Base-by-base conservation (phyloP, 1,284 basidiomycete genomes). In the Gymnopus androsaceus region DNA sequence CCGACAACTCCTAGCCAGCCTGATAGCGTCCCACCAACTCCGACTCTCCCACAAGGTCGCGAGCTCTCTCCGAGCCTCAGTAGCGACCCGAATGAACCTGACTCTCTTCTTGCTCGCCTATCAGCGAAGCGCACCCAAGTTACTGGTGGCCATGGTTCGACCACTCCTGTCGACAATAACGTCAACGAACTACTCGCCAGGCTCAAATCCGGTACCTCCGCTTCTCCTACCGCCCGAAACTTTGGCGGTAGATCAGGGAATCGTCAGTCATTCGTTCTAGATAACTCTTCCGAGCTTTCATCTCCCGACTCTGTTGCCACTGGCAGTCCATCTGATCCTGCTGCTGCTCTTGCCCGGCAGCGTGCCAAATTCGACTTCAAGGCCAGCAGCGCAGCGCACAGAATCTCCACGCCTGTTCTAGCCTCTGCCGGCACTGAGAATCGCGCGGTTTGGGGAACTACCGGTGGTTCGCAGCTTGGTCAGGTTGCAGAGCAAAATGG, bases 371-470 rank as follows among this genome's bases (percentile, higher is more conserved):
- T 96, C n/a, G n/a, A n/a, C n/a, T n/a, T n/a, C 64, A 95, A 95
- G 73, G 92, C 92, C 17, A 83, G 76, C 71, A 92, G 91, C 62
- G 87, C 90, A 21, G 80, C 84, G 0, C 95, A 98, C 69, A 86
- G 95, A 48, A 96, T 96, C 64, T 96, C 94, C 6, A 95, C 95
- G 1, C 96, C 96, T 1, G 92, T 91, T 12, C 81, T 98, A 12
- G 81, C 87, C 12, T 76, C 82, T 3, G 75, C 78, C 42, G 80
- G 75, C 21, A 72, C 72, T 21, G 84, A 86, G 53, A 73, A 72
- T 31, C 84, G 82, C 45, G 33, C 40, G 9, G 49, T 81, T 54
- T 90, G 90, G 90, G 81, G 80, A 42, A 66, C 71, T 41, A 61
- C 72, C 33, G 66, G 38, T 15, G 34, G 54, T 27, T 71, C 79